Evolutionary conservation across 148 eudicot genomes (phyloP), one percentile per base, ranked within the genome.

Genomic region (Simmondsia chinensis): DNA sequence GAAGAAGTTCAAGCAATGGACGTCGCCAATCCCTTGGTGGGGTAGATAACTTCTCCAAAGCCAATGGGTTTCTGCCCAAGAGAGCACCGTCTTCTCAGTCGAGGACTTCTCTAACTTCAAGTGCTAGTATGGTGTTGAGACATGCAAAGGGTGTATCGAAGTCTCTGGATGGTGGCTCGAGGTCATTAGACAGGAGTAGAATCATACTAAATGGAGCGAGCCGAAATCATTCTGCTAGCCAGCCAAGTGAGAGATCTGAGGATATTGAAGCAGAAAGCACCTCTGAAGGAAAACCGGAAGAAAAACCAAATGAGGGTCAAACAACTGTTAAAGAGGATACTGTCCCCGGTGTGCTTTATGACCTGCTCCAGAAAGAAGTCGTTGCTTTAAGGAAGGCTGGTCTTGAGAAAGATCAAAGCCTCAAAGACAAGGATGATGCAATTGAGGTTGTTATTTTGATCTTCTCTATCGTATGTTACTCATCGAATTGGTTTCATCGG

Each of bases 361-460:
- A 89, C 73, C 66, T 89, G 65, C 73, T 89, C 33, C 97, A 89
- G 41, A 89, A 85, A 61, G 97, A 89, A 73, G 95, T 89, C 34
- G 33, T 89, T 70, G 58, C 79, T 49, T 69, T 89, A 66, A 81
- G 97, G 66, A 89, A 74, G 71, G 74, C 97, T 65, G 70, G 87
- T 33, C 67, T 81, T 61, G 97, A 89, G 60, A 89, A 89, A 55
- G 97, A 89, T 68, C 95, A 81, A 59, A 82, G 97, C 66, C 87
- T 89, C 39, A 89, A 89, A 72, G 97, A 89, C 72, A 89, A 89
- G 67, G 97, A 85, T 57, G 97, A 89, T 33, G 97, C 95, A 7
- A 89, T 89, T 48, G 97, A 85, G 95, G 97, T 89, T 33, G 22
- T 8, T 42, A 32, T 65, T 28, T 54, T 31, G 22, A 9, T 32